These are phyloP conservation scores for Cystofilobasidium bisporidii DNA, from an alignment of 768 basidiomycete genomes.

Conservation along the genomic window DNA sequence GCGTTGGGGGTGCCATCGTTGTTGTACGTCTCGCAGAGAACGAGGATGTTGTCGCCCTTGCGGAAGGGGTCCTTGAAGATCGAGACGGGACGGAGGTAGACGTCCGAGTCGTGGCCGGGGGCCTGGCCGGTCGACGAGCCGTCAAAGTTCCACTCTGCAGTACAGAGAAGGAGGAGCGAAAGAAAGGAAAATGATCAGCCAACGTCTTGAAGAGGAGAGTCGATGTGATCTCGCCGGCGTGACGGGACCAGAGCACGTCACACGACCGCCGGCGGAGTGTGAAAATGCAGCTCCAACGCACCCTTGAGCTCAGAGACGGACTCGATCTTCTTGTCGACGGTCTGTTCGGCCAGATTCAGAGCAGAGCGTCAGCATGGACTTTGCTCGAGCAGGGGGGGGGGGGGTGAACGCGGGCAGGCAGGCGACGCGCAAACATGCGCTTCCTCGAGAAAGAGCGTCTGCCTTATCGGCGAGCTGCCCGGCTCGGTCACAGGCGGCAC, in stretches of 20 bases:
- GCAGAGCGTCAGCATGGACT: not conserved
- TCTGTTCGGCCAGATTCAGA: not conserved
- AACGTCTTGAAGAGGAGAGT: not conserved
- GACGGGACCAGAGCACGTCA: not conserved
- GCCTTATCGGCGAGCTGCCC: not conserved
- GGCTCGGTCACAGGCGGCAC: too few relatives aligned
- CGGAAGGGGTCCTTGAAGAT: constrained; percentile 99
- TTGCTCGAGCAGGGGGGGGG: too few relatives aligned
- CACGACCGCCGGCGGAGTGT: too few relatives aligned
- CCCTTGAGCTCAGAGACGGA: constrained; percentile 27
- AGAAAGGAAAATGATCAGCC: not conserved
- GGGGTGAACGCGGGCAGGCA: too few relatives aligned
- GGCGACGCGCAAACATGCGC: too few relatives aligned
- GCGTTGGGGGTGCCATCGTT: constrained; percentile 95
- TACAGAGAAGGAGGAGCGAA: not conserved
- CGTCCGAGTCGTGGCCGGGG: constrained; percentile 87
- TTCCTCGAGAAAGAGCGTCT: too few relatives aligned
- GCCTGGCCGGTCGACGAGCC: constrained; percentile 69
- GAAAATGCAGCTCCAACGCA: constrained; percentile 3
- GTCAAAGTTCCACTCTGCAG: constrained; percentile 26
- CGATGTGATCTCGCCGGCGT: not conserved
- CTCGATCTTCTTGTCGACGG: constrained; percentile 22
- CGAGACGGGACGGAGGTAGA: constrained; percentile 81
- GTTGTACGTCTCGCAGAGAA: constrained; percentile 92
- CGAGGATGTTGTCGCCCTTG: constrained; percentile 92